These are phyloP conservation scores for Geosiphon pyriformis DNA, from an alignment of 192 early-diverging fungal species.

Conservation along the genomic window DNA sequence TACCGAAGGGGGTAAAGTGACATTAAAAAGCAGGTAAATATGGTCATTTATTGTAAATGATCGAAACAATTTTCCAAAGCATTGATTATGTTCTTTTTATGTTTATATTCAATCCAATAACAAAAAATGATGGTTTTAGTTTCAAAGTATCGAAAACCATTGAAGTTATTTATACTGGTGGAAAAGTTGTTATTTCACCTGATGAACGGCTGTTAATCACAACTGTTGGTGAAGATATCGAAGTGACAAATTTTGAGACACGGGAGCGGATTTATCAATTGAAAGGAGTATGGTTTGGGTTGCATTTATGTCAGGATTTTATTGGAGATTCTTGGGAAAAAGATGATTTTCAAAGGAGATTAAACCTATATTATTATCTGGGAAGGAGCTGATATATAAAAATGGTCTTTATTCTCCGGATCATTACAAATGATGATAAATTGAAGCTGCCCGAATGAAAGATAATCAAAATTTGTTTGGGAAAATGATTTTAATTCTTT, in stretches of 20 bases:
- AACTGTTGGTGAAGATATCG: slow-evolving; percentile 77
- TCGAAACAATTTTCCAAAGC: background rate
- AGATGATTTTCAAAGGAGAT: too few species aligned
- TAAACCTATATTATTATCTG: too few species aligned
- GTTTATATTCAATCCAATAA: too few species aligned
- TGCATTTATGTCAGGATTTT: background rate
- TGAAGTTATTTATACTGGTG: slow-evolving; percentile 89
- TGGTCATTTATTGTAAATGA: background rate
- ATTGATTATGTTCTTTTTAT: background rate
- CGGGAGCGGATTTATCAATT: slow-evolving; percentile 58
- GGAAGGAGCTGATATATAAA: too few species aligned
- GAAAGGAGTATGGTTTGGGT: slow-evolving; percentile 46
- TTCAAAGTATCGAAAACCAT: slow-evolving; percentile 73
- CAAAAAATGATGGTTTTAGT: too few species aligned
- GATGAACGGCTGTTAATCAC: slow-evolving; percentile 71
- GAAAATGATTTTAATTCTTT: too few species aligned
- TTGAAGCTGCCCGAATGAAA: too few species aligned
- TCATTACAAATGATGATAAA: too few species aligned
- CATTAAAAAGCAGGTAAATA: background rate
- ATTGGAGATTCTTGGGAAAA: background rate
- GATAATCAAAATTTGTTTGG: too few species aligned
- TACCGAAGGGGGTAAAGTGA: background rate
- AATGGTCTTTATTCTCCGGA: too few species aligned
- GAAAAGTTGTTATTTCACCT: slow-evolving; percentile 62
- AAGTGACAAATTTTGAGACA: slow-evolving; percentile 63